Percentiles rank a stretch among this genome's conserved stretches.
Conservation (phyloP, 1,139 yeast species). For the Wickerhamomyces sp. region DNA sequence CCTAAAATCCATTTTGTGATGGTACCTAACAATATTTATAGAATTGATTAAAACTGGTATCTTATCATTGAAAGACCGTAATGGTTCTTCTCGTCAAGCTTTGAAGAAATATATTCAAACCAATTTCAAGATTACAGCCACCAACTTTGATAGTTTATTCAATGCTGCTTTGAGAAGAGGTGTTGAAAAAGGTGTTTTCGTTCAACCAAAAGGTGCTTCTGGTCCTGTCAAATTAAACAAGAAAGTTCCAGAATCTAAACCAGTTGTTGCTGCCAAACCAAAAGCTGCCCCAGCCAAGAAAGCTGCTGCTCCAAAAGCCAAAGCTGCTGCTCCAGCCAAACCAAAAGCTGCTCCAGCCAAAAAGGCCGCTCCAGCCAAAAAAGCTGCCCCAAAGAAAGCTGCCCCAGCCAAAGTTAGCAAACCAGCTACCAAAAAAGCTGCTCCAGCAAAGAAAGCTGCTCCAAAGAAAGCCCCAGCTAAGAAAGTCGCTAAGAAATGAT, state of each 20-base stretch:
- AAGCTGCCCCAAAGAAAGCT: constrained; percentile 24
- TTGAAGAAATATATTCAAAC: constrained; percentile 66
- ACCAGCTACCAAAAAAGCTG: constrained; percentile 19
- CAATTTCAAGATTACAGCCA: constrained; percentile 53
- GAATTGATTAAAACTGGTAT: constrained; percentile 80
- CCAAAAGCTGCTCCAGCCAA: constrained; percentile 19
- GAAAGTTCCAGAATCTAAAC: constrained; percentile 16
- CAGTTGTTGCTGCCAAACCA: constrained; percentile 9
- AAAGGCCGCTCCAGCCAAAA: constrained; percentile 15
- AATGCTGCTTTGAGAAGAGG: constrained; percentile 79
- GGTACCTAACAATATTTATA: constrained; percentile 22
- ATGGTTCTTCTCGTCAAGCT: constrained; percentile 80
- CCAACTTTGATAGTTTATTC: constrained; percentile 71
- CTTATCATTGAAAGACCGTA: constrained; percentile 68
- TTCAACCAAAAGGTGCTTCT: constrained; percentile 77
- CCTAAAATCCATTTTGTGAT: constrained; percentile 1
- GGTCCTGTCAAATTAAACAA: constrained; percentile 34
- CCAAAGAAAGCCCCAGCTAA: constrained; percentile 24
- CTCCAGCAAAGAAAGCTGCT: constrained; percentile 26
- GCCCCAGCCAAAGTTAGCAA: constrained; percentile 17
- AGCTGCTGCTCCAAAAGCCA: constrained; percentile 11
- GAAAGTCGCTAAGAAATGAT: constrained; percentile 8
- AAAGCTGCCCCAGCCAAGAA: constrained; percentile 22
- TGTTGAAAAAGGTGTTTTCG: constrained; percentile 68
- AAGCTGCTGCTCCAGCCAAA: constrained; percentile 22